These are phyloP conservation scores for Colletotrichum eleusines DNA, from an alignment of 2,329 filamentous ascomycete species.

Conservation along the genomic window DNA sequence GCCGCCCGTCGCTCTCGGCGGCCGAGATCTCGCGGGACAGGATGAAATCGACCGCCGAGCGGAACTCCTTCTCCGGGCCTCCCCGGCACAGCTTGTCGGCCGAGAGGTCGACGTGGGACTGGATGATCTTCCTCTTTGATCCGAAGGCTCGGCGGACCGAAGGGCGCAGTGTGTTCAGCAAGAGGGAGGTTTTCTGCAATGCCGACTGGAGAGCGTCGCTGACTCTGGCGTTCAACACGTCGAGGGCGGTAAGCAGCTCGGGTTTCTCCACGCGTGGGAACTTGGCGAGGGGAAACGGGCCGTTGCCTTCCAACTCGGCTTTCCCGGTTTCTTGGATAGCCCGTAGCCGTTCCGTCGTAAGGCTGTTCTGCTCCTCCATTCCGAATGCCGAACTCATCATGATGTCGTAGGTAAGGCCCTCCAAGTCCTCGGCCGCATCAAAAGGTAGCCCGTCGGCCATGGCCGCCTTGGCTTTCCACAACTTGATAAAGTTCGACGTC, in stretches of 20 bases:
- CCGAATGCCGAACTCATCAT: conserved; percentile 12
- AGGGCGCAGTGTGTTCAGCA: neutral
- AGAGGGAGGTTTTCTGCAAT: neutral
- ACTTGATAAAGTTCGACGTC: neutral
- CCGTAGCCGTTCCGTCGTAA: neutral
- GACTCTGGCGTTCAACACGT: neutral
- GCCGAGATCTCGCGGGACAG: conserved; percentile 5
- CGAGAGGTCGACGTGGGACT: neutral
- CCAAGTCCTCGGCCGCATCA: conserved; percentile 1
- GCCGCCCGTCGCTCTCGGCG: neutral
- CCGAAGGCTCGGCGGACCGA: neutral
- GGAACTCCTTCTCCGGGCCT: neutral
- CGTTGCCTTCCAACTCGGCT: neutral
- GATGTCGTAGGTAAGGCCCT: conserved; percentile 20
- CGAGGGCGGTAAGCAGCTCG: neutral
- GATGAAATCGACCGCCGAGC: conserved; percentile 16
- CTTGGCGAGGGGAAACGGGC: neutral
- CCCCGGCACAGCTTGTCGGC: neutral
- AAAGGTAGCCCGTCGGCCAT: neutral
- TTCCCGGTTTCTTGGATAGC: no score
- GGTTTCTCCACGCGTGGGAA: neutral
- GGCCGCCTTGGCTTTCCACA: conserved; percentile 3
- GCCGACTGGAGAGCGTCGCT: neutral
- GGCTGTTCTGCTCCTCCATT: neutral
- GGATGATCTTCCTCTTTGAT: neutral